Percentiles rank a stretch among this genome's conserved stretches.
Conservation (phyloP, 352 stramenopile genomes). For the Globisporangium canariense region DNA sequence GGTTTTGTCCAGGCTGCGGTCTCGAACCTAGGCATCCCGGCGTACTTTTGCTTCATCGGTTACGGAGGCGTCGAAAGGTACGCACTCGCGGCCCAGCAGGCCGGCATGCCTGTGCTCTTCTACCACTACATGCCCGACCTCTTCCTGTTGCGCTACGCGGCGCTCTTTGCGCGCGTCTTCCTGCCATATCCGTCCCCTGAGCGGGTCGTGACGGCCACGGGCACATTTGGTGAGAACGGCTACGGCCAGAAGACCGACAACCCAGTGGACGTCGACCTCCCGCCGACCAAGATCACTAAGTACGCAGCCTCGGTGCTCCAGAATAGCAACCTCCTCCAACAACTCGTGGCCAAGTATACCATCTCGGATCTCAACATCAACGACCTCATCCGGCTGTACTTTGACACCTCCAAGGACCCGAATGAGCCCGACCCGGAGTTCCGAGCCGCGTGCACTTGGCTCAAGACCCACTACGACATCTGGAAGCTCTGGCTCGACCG, state of each 20-base stretch:
- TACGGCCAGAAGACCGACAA: constrained; percentile 43
- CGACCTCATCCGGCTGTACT: constrained; percentile 30
- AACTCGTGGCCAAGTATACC: constrained; percentile 31
- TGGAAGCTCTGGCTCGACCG: constrained; percentile 48
- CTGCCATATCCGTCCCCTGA: constrained; percentile 32
- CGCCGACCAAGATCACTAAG: constrained; percentile 30
- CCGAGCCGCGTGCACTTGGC: constrained; percentile 40
- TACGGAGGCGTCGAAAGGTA: constrained; percentile 36
- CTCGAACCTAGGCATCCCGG: constrained; percentile 43
- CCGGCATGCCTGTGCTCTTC: constrained; percentile 35
- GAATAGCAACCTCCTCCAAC: constrained; percentile 2
- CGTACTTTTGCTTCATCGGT: constrained; percentile 66
- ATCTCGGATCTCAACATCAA: constrained; percentile 39
- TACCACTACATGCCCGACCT: constrained; percentile 53
- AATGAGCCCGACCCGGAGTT: constrained; percentile 31
- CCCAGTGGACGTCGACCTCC: constrained; percentile 42
- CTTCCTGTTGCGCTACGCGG: constrained; percentile 36
- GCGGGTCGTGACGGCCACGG: constrained; percentile 27
- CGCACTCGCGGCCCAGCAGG: constrained; percentile 25
- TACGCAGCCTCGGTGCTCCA: constrained; percentile 21
- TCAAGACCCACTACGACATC: constrained; percentile 43
- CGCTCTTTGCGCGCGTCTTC: constrained; percentile 40
- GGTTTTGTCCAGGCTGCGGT: constrained; percentile 46
- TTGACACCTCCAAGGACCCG: constrained; percentile 2
- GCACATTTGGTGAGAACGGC: constrained; percentile 43